Conservation (phyloP, 805 yeast genomes). For the Maudiozyma saulgeensis region DNA sequence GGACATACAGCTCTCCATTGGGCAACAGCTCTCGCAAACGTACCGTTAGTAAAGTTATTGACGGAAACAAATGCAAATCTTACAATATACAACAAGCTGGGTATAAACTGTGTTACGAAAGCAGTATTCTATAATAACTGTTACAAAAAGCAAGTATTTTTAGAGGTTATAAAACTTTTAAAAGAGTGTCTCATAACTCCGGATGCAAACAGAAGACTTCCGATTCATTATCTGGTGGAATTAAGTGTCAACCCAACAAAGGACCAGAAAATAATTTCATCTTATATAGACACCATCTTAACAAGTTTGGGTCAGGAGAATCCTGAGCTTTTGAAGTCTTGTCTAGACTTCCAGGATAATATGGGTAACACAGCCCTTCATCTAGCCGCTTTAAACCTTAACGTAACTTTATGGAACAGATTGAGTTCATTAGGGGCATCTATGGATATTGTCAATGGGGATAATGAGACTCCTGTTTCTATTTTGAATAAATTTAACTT, state of each 20-base stretch:
- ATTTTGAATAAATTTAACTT: slow-evolving; percentile 23
- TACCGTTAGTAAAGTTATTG: slow-evolving; percentile 48
- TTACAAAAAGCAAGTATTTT: slow-evolving; percentile 51
- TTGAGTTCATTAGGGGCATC: slow-evolving; percentile 26
- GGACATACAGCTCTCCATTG: slow-evolving; percentile 79
- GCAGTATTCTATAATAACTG: slow-evolving; percentile 65
- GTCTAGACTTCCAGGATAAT: slow-evolving; percentile 67
- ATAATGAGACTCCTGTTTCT: slow-evolving; percentile 24
- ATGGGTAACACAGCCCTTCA: slow-evolving; percentile 83
- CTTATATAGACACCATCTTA: slow-evolving; percentile 45
- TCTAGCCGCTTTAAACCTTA: slow-evolving; percentile 43
- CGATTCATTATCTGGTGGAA: slow-evolving; percentile 59
- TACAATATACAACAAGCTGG: slow-evolving; percentile 40
- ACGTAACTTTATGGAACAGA: slow-evolving; percentile 26
- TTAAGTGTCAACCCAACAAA: slow-evolving; percentile 42
- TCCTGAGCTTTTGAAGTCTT: slow-evolving; percentile 41
- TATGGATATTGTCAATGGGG: slow-evolving; percentile 21
- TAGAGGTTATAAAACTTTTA: slow-evolving; percentile 47
- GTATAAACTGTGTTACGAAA: slow-evolving; percentile 63
- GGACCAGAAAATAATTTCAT: slow-evolving; percentile 39
- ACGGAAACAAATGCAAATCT: slow-evolving; percentile 52
- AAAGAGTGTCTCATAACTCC: slow-evolving; percentile 62
- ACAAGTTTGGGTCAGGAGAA: slow-evolving; percentile 33
- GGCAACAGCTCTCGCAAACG: slow-evolving; percentile 74
- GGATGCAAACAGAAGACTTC: slow-evolving; percentile 62